phyloP scores from a whole-genome alignment of 2,329 filamentous ascomycete genomes.

The Aspergillus calidoustus region DNA sequence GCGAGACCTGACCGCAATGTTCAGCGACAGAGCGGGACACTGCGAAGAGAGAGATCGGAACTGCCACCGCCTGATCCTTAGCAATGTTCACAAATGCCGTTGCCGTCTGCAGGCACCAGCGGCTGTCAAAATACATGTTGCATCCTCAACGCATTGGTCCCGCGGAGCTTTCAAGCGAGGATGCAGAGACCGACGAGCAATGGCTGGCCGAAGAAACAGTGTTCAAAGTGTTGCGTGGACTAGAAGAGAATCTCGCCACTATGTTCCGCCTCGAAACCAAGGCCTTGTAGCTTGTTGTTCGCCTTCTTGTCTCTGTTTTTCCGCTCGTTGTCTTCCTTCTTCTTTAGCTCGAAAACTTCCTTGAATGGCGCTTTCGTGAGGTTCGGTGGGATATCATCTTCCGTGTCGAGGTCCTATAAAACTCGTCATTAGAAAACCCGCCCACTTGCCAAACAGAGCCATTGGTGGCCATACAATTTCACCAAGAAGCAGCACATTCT shows the following conservation, averaged over 20 bases:
- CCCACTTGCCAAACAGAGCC: background rate
- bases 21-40: background rate
- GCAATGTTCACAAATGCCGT: constrained; percentile 3
- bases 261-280: constrained; percentile 89
- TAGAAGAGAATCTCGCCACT: constrained; percentile 74
- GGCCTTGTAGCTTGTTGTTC: constrained; percentile 70
- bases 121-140: background rate
- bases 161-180: constrained; percentile 1
- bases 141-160: constrained; percentile 1
- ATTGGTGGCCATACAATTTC: constrained; percentile 67
- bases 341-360: constrained; percentile 73
- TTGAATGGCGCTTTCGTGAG: constrained; percentile 70
- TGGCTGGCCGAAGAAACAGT: constrained; percentile 13
- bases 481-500: constrained; percentile 94
- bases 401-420: constrained; percentile 82
- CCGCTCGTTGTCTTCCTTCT: constrained; percentile 70
- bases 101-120: constrained; percentile 2
- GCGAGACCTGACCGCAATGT: background rate
- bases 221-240: constrained; percentile 25
- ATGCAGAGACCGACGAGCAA: constrained; percentile 1
- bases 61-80: constrained; percentile 1
- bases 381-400: constrained; percentile 79
- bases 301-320: constrained; percentile 75
- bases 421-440: constrained; percentile 9
- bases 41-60: constrained; percentile 5